Conservation (phyloP, 2,329 filamentous ascomycete genomes). For the Onygena corvina region DNA sequence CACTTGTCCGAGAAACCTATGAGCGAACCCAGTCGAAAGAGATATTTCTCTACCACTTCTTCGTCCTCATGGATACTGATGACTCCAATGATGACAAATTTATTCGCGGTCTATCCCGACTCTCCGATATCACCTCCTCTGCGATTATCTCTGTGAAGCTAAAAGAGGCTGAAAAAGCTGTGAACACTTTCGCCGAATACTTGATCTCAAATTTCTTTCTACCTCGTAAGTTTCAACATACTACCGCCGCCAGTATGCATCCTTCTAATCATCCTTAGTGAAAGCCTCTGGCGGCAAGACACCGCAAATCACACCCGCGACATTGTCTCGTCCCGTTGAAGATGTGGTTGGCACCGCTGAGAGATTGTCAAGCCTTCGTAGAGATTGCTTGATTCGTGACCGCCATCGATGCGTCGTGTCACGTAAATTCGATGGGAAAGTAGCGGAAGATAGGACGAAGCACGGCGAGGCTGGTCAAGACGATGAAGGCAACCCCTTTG, state of each 20-base stretch:
- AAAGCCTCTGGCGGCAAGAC: conserved; percentile 15
- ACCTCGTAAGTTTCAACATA: conserved; percentile 13
- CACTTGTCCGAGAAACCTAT: conserved; percentile 18
- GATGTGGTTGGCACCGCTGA: neutral
- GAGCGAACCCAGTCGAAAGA: conserved; percentile 15
- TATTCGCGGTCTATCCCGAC: no score
- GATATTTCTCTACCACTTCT: conserved; percentile 12
- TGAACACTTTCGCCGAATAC: conserved; percentile 15
- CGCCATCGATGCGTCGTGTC: conserved; percentile 16
- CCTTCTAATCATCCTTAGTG: conserved; percentile 9
- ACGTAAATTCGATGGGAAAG: conserved; percentile 14
- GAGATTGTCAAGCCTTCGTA: conserved; percentile 14
- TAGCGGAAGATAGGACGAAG: conserved; percentile 12
- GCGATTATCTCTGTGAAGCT: conserved; percentile 8
- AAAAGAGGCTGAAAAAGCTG: conserved; percentile 8
- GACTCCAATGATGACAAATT: neutral
- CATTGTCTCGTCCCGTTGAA: conserved; percentile 9
- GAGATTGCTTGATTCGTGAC: conserved; percentile 17
- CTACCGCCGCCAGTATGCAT: neutral
- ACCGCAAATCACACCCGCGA: conserved; percentile 15
- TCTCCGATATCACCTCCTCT: no score
- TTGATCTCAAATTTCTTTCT: conserved; percentile 17
- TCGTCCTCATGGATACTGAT: conserved; percentile 10
- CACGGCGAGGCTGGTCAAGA: conserved; percentile 14
- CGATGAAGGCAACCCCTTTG: conserved; percentile 14